phyloP scores from a whole-genome alignment of 1,139 yeast genomes.

The Kodamaea plutei region DNA sequence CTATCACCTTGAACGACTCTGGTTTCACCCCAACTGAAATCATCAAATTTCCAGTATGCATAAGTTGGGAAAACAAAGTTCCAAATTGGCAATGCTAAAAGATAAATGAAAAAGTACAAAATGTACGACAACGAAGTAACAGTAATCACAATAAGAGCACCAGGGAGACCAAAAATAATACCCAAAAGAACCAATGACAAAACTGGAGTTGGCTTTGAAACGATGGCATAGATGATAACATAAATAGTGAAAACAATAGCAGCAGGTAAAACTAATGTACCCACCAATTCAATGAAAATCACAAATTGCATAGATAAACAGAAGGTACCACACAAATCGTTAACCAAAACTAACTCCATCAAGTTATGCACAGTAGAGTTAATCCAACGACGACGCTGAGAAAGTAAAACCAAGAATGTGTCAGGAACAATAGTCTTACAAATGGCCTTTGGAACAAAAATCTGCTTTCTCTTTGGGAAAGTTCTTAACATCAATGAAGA shows the following conservation, averaged over 20 bases:
- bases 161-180: constrained; percentile 87
- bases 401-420: constrained; percentile 70
- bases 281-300: constrained; percentile 79
- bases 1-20: constrained; percentile 77
- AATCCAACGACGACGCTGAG: constrained; percentile 98
- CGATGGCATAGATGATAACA: constrained; percentile 71
- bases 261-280: constrained; percentile 89
- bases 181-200: constrained; percentile 77
- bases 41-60: constrained; percentile 96
- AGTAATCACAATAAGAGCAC: constrained; percentile 79
- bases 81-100: constrained; percentile 89
- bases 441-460: constrained; percentile 93
- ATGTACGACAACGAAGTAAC: constrained; percentile 76
- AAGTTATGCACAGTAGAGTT: constrained; percentile 95
- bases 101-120: constrained; percentile 76
- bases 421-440: constrained; percentile 94
- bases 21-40: constrained; percentile 98
- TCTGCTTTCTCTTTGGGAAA: constrained; percentile 87
- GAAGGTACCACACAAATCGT: constrained; percentile 93
- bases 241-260: constrained; percentile 86
- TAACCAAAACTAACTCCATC: constrained; percentile 83
- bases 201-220: constrained; percentile 78
- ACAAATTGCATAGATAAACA: constrained; percentile 97
- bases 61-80: constrained; percentile 85
- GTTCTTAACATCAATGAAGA: constrained; percentile 88